Evolutionary conservation across 345 rosid genomes (phyloP).

Genomic region (Populus deltoides): DNA sequence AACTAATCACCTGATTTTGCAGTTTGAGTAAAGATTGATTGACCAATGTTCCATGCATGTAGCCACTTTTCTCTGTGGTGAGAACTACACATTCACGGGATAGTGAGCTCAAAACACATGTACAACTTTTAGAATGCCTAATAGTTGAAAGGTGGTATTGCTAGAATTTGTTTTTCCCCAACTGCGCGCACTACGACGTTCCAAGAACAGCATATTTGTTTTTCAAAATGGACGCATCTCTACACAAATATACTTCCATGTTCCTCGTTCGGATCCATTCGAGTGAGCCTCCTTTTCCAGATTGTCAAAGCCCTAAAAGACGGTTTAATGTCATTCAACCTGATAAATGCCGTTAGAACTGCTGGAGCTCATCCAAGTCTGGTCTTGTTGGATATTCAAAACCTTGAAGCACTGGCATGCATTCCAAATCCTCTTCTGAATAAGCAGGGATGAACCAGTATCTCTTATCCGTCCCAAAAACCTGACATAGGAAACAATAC

Average conservation of each 20-base stretch:
- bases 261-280: neutral
- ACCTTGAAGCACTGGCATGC: conserved; percentile 48
- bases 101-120: neutral
- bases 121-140: too few relatives aligned
- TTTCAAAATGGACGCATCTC: neutral
- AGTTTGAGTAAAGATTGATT: neutral
- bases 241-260: neutral
- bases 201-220: neutral
- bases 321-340: neutral
- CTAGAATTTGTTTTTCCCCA: neutral
- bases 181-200: neutral
- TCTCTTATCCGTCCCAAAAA: conserved; percentile 56
- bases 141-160: too few relatives aligned
- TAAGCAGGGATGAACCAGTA: conserved; percentile 74
- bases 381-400: conserved; percentile 55
- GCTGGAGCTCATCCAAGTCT: conserved; percentile 34
- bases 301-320: neutral
- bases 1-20: neutral
- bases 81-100: neutral
- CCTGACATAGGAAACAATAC: conserved; percentile 31
- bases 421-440: conserved; percentile 51
- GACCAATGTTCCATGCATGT: neutral
- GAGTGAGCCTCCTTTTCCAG: neutral
- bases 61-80: neutral
- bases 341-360: neutral